Evolutionary conservation across 2,329 filamentous ascomycete genomes (phyloP), one percentile per base, ranked within the genome.

Genomic region (Fusarium nelsonii): DNA sequence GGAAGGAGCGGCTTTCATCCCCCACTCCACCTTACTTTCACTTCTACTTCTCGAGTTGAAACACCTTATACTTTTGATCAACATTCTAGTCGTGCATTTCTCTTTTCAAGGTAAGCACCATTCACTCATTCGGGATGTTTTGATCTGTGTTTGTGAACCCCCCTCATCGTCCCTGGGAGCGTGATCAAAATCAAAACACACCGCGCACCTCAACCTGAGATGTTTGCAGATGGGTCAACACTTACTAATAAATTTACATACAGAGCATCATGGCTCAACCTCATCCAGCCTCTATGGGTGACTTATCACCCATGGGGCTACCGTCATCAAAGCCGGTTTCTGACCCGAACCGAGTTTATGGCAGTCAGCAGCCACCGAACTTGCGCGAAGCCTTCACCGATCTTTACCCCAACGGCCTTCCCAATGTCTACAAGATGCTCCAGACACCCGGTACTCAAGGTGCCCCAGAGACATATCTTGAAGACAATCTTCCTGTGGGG

Each of bases 321-420:
- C 65, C 73, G 37, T 45, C 71, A 36, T 45, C 65, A 14, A 44
- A 68, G 18, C 45, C 62, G n/a, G 48, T 69, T 16, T 43, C 68
- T 10, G 50, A 65, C 26, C 68, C 74, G 20, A 57, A 68, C 23
- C 65, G 75, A 30, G 62, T 73, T 12, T 43, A 70, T n/a, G 74
- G 72, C 18, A 51, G 66, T 26, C 61, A 73, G 32, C 74, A 72
- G 4, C 72, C 75, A 14, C 60, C 61, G 3, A 73, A 65, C n/a
- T 52, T 75, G 40, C 71, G 70, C 28, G 69, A 66, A 16, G 58
- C 62, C 8, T 80, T 79, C 49, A 60, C 62, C 2, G 68, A 74
- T 15, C 74, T 75, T 49, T 82, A 81, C 26, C 80, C 80, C 4
- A 75, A 74, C 55, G 80, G 79, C 9, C 57, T 81, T 7, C 80